Evolutionary conservation across 306 rosid species (phyloP), one percentile per base, ranked within the genome.

Genomic region (Dryas alaskensis): DNA sequence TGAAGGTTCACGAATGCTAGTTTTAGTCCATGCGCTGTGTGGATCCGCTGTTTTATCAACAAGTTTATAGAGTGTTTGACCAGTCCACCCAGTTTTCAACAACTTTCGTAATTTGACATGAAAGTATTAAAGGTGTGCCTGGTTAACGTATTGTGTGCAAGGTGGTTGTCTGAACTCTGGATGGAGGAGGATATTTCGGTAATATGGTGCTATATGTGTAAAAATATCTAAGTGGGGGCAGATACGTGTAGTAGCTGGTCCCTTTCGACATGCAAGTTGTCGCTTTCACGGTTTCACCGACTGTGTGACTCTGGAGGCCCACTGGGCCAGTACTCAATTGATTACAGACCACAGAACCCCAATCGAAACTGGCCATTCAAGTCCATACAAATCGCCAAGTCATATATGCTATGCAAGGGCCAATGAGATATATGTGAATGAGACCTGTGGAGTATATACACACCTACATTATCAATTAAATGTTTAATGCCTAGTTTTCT

Each of bases 141-240:
- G 19, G 19, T 19, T 19, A 19, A 19, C 19, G 19, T 27, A 27
- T 27, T 27, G 31, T 2, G 0, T 27, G 31, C 31, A 27, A 27
- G 31, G 1, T 27, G 31, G 31, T 27, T 27, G 31, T 27, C 31
- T 27, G 2, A 27, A 27, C 31, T 27, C 13, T 60, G 14, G 11
- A 60, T 4, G 57, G 12, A 9, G 14, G 62, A 42, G 79, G 67
- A 53, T 74, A 46, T 61, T 75, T 63, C 3, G 54, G 80, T 55
- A 70, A 70, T 63, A 25, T 49, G 39, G 4, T 31, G 65, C 71
- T 0, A 27, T 27, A 44, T 10, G 65, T 0, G 17, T 3, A 10
- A 49, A 67, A 77, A 73, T 73, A 67, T 73, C 52, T 7, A 22
- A 22, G 60, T 11, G 27, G 4, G 31, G 31, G 31, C 2, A 27